A percentile compares a stretch with the other conserved stretches of the same genome.
phyloP scores from a whole-genome alignment of 2,329 filamentous ascomycete species.

The Cercospora nicotianae region DNA sequence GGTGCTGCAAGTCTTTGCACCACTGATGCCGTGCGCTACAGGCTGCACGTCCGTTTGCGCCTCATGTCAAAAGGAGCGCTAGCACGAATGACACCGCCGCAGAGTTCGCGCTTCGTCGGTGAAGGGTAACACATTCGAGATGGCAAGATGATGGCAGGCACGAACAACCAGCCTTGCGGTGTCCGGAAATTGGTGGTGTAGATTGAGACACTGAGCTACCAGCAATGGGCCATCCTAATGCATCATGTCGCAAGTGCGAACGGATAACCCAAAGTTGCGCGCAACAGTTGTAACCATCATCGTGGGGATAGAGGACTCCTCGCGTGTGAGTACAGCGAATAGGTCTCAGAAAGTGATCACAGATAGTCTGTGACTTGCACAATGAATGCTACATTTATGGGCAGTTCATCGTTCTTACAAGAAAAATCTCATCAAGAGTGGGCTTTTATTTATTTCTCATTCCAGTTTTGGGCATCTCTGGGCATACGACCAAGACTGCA shows the following conservation, averaged over 20 bases:
- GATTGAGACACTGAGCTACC: too few relatives aligned
- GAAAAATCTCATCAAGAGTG: too few relatives aligned
- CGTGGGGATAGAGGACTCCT: too few relatives aligned
- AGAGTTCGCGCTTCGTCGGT: neutral
- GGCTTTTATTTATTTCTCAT: too few relatives aligned
- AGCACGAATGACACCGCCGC: neutral
- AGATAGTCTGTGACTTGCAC: neutral
- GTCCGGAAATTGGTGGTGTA: neutral
- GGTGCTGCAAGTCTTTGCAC: neutral
- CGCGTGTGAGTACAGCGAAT: neutral
- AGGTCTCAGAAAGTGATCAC: neutral
- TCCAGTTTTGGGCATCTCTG: too few relatives aligned
- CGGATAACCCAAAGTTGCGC: neutral
- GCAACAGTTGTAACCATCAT: neutral
- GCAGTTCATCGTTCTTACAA: too few relatives aligned
- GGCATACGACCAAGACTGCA: too few relatives aligned
- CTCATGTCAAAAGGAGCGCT: neutral
- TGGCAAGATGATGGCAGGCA: neutral
- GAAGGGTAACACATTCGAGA: neutral
- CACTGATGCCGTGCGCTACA: neutral
- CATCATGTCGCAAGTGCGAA: too few relatives aligned
- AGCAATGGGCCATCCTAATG: too few relatives aligned
- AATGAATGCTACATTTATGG: too few relatives aligned
- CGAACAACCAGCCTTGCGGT: neutral
- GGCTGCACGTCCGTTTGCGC: neutral